phyloP scores from a whole-genome alignment of 2,329 filamentous ascomycete genomes.

The Colletotrichum kahawae region DNA sequence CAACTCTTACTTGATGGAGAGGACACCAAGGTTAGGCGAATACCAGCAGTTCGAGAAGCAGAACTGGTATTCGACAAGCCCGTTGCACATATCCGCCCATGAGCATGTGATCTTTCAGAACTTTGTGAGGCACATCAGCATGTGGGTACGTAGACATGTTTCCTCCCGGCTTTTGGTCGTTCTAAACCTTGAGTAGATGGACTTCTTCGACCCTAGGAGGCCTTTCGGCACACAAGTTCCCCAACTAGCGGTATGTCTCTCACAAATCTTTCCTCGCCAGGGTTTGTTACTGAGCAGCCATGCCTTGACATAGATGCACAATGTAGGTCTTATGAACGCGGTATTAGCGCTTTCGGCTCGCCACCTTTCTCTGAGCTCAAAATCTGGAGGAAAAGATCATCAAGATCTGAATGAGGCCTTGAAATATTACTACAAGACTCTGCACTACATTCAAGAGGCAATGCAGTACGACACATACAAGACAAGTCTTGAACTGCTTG shows the following conservation, averaged over 20 bases:
- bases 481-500: conserved; percentile 61
- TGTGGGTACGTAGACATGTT: background rate
- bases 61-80: background rate
- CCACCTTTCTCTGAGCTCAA: conserved; percentile 22
- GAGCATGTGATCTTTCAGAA: conserved; percentile 14
- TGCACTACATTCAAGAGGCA: conserved; percentile 65
- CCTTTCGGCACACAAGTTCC: conserved; percentile 15
- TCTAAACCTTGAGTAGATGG: background rate
- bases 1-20: background rate
- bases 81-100: background rate
- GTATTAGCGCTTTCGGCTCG: conserved; percentile 30
- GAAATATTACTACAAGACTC: conserved; percentile 66
- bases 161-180: background rate
- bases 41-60: conserved; percentile 5
- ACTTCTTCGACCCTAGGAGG: conserved; percentile 8
- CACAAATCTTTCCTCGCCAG: no score
- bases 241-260: conserved; percentile 6
- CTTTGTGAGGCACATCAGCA: conserved; percentile 9
- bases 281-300: background rate
- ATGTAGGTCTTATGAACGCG: conserved; percentile 31
- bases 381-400: background rate
- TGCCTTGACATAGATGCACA: conserved; percentile 4
- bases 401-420: conserved; percentile 30
- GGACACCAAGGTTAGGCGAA: background rate
- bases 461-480: conserved; percentile 64